Evolutionary conservation across 129 eudicot species (phyloP).

Genomic region (Smallanthus sonchifolius): DNA sequence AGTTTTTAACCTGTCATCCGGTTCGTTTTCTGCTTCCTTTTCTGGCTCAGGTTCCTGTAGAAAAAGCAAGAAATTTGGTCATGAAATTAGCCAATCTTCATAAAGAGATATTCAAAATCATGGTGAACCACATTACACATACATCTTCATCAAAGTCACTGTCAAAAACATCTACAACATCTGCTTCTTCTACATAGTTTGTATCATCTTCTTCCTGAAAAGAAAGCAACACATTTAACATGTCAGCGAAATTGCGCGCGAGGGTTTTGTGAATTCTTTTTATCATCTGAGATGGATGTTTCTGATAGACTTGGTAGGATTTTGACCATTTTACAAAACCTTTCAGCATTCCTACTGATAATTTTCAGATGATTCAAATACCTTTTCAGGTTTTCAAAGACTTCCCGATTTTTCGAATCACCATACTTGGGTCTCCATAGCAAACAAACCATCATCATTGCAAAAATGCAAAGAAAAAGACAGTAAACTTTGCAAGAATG

Average conservation of each 20-base stretch:
- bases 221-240: constrained; percentile 12
- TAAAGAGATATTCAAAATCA: constrained; percentile 1
- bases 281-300: not conserved
- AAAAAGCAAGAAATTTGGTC: constrained; percentile 13
- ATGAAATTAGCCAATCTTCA: not conserved
- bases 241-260: not conserved
- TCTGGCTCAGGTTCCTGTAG: constrained; percentile 84
- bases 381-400: not conserved
- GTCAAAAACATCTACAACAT: constrained; percentile 86
- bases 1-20: constrained; percentile 68
- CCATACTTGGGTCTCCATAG: not conserved
- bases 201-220: constrained; percentile 79
- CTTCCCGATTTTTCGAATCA: not conserved
- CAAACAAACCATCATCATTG: constrained; percentile 2
- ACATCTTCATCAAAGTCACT: constrained; percentile 96
- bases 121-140: constrained; percentile 22
- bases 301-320: not conserved
- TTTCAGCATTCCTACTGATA: not conserved
- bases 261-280: constrained; percentile 1
- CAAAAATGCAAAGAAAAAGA: not conserved
- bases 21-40: constrained; percentile 74
- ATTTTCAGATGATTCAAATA: not conserved
- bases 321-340: not conserved
- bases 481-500: not conserved
- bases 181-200: constrained; percentile 77